Evolutionary conservation across 768 basidiomycete genomes (phyloP), one percentile per base, ranked within the genome.

Genomic region (Pleurotus cornucopiae): DNA sequence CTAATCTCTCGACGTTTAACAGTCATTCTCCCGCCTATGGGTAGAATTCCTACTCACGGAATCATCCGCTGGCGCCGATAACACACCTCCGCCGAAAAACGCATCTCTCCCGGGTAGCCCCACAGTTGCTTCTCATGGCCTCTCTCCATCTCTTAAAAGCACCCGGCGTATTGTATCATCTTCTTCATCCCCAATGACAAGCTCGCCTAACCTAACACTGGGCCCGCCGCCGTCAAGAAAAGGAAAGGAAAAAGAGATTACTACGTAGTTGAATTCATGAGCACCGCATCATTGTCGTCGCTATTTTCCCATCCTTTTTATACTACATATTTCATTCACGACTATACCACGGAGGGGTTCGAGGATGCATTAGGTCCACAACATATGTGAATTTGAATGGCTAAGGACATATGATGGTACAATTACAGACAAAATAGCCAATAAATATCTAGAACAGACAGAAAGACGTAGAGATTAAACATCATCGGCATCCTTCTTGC

Each of bases 1-100:
- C 30, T 34, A 34, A 34, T 11, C 3, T 34, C 16, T 38, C 45
- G 16, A 7, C 18, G 13, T 26, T 46, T 41, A 58, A 11, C 61
- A 98, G 95, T 96, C 94, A 0, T 99, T 99, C 74, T 95, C 93
- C 39, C 90, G 94, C 46, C 81, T 98, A 9, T 99, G 94, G 88
- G 96, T 99, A 46, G 97, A 99, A 69, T 99, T 96, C 67, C 80
- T 99, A 3, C 85, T 99, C 60, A 96, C 94, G 20, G 96, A 99
- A 74, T 88, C 94, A 0, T 77, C 81, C 1, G 62, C 76, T 5
- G 79, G 78, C 13, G 71, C 75, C 54, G 13, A n/a, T 45, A 41
- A 63, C 6, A 58, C 66, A 26, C 58, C 67, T 6, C 59, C 67
- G 7, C 63, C 67, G n/a, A 63, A 64, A 14, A 64, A 68, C 45